These are phyloP conservation scores for Tardiomyces blankii DNA, from an alignment of 1,139 yeast genomes.

Conservation along the genomic window DNA sequence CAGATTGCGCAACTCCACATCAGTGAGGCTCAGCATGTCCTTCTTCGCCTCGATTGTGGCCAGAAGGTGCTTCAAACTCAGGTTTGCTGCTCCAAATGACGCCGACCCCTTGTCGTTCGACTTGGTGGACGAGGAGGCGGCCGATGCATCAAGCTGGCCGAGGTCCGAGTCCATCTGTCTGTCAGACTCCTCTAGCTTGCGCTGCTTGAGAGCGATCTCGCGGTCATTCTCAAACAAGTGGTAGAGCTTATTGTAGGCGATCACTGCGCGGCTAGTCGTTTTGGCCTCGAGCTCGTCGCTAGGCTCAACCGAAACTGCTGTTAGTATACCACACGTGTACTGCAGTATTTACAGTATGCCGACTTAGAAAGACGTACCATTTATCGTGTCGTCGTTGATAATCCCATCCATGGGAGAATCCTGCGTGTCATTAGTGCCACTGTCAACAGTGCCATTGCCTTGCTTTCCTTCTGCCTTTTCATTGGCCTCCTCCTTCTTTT, in stretches of 20 bases:
- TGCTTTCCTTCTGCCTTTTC: constrained; percentile 3
- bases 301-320: too few relatives aligned
- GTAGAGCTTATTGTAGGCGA: constrained; percentile 38
- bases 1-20: constrained; percentile 70
- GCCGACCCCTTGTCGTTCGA: constrained; percentile 27
- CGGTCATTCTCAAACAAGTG: constrained; percentile 78
- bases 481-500: constrained; percentile 14
- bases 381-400: background rate
- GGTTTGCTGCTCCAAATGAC: constrained; percentile 64
- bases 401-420: background rate
- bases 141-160: background rate
- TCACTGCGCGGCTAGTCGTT: constrained; percentile 8
- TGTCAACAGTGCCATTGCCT: too few relatives aligned
- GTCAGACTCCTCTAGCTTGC: constrained; percentile 74
- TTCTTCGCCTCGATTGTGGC: constrained; percentile 70
- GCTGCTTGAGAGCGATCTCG: constrained; percentile 64
- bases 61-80: constrained; percentile 71
- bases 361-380: background rate
- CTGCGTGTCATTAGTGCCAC: too few relatives aligned
- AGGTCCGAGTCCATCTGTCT: constrained; percentile 44
- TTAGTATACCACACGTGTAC: too few relatives aligned
- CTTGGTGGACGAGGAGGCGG: constrained; percentile 2
- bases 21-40: constrained; percentile 65
- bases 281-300: constrained; percentile 12
- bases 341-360: too few relatives aligned